These are phyloP conservation scores for Candida glucosophila DNA, from an alignment of 1,139 yeast species.

Conservation along the genomic window DNA sequence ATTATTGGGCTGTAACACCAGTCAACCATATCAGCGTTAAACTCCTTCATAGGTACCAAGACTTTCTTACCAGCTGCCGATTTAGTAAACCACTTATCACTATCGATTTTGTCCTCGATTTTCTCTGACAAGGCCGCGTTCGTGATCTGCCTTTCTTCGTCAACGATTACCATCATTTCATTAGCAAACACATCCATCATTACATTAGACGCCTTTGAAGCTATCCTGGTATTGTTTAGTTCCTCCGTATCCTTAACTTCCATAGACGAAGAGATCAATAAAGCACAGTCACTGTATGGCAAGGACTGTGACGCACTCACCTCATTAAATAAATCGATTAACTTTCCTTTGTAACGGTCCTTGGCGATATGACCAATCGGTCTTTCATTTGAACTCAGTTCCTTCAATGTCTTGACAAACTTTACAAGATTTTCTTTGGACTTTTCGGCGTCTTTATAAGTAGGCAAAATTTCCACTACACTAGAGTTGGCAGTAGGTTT, in stretches of 20 bases:
- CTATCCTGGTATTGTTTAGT: constrained; percentile 53
- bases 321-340: constrained; percentile 71
- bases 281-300: constrained; percentile 45
- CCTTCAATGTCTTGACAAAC: constrained; percentile 42
- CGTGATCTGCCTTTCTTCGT: constrained; percentile 72
- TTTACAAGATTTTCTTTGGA: constrained; percentile 60
- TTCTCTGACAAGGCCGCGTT: constrained; percentile 69
- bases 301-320: constrained; percentile 38
- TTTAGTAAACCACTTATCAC: constrained; percentile 60
- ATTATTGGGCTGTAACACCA: constrained; percentile 94
- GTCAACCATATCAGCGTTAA: constrained; percentile 72
- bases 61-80: constrained; percentile 50
- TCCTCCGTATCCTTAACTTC: constrained; percentile 81
- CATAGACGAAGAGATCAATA: constrained; percentile 47
- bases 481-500: constrained; percentile 29
- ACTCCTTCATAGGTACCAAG: constrained; percentile 36
- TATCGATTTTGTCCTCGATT: constrained; percentile 77
- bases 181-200: constrained; percentile 81
- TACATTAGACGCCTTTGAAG: constrained; percentile 71
- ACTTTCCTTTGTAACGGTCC: constrained; percentile 76
- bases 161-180: constrained; percentile 81
- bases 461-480: constrained; percentile 59
- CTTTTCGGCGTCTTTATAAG: constrained; percentile 76
- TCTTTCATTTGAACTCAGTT: constrained; percentile 23
- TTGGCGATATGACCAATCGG: constrained; percentile 59